Evolutionary conservation across 306 rosid genomes (phyloP), one percentile per base, ranked within the genome.

Genomic region (Cicer judaicum): DNA sequence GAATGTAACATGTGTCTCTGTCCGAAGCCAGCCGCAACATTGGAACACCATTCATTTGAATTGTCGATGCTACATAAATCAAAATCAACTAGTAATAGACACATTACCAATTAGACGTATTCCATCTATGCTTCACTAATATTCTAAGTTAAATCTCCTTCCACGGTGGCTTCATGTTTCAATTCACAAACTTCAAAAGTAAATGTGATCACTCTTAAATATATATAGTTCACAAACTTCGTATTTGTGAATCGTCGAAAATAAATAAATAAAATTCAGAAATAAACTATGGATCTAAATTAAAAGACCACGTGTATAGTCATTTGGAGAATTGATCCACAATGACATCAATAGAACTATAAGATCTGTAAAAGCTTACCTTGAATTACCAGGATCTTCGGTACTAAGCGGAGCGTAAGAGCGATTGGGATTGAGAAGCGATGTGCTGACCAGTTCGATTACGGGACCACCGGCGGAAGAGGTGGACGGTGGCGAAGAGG

Each of bases 391-490:
- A 34, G 98, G 98, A 87, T 95, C 99, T 3, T 89, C 97, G 5
- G 98, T 92, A 75, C 98, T 95, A n/a, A 95, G 92, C 8, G 96
- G 96, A 78, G 96, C 80, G 36, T 95, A 95, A 44, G 89, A 84
- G 2, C 98, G 95, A 87, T 89, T 90, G 10, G 82, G 87, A 83
- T 90, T 81, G 83, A 92, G 79, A 49, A 95, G 91, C 74, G 98
- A 92, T 3, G 92, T 71, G 81, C 85, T 93, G 78, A 89, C 90
- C 92, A 92, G 76, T 83, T 95, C 98, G 38, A 95, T 90, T 76
- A 95, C 98, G 48, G 97, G 96, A 12, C 94, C 94, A 21, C 86
- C 79, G 39, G 49, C 74, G 49, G 70, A 81, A 52, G 86, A 74
- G 55, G 88, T 80, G 40, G 92, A 87, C 18, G 78, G 19, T 43